These are phyloP conservation scores for Eucalyptus coolabah DNA, from an alignment of 345 rosid genomes.

Conservation along the genomic window DNA sequence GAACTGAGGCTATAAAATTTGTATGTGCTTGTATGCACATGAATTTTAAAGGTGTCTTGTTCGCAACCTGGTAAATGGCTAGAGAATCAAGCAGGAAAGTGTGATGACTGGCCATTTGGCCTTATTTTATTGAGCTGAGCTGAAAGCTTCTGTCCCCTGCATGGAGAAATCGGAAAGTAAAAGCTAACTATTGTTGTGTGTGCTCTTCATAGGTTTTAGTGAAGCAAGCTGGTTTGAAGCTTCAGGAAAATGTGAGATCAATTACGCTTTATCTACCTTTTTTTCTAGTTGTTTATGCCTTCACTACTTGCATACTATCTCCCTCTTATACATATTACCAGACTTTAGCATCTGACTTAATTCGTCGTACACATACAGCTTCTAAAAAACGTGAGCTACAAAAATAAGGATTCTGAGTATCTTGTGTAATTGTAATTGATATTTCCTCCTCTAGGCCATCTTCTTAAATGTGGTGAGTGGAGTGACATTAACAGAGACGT, in stretches of 20 bases:
- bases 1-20: not conserved
- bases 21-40: not conserved
- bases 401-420: not conserved
- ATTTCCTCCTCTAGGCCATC: slow-evolving; percentile 31
- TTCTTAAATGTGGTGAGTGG: slow-evolving; percentile 85
- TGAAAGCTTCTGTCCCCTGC: not conserved
- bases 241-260: slow-evolving; percentile 62
- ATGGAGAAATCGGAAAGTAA: not conserved
- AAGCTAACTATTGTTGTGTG: not conserved
- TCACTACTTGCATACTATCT: not conserved
- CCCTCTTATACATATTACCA: not conserved
- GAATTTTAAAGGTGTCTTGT: not conserved
- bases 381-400: not conserved
- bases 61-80: not conserved
- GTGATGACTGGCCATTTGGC: not conserved
- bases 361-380: not conserved
- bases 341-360: not conserved
- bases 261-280: not conserved
- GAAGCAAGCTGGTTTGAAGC: slow-evolving; percentile 94
- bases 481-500: slow-evolving; percentile 63
- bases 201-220: slow-evolving; percentile 49
- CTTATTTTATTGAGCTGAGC: not conserved
- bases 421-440: not conserved
- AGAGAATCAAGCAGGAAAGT: not conserved
- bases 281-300: not conserved